A percentile compares a stretch with the other conserved stretches of the same genome.
phyloP scores from a whole-genome alignment of 331 rosid species.

The Pyracantha coccinea region DNA sequence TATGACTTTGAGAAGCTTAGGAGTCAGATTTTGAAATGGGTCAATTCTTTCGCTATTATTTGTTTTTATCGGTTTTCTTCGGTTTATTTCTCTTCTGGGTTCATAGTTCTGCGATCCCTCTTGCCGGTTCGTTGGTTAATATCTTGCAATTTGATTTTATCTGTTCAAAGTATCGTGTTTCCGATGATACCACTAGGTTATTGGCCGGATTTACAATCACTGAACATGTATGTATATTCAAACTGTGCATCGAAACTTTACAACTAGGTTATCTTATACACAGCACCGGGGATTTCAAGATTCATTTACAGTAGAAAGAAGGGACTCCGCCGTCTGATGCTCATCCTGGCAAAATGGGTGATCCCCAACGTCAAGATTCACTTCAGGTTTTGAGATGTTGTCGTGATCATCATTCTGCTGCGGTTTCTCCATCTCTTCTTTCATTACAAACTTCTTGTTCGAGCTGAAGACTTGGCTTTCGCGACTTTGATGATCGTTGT shows the following conservation, averaged over 20 bases:
- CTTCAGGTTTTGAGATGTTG: neutral
- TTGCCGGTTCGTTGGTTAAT: neutral
- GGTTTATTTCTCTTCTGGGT: no score
- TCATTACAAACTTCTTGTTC: neutral
- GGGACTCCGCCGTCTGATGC: constrained; percentile 21
- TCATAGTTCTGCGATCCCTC: neutral
- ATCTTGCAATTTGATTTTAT: neutral
- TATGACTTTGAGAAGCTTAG: constrained; percentile 41
- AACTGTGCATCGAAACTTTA: neutral
- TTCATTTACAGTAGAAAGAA: constrained; percentile 29
- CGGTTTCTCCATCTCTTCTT: constrained; percentile 1
- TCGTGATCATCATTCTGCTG: constrained; percentile 3
- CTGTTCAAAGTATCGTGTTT: neutral
- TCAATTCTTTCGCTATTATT: constrained; percentile 27
- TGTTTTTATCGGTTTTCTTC: neutral
- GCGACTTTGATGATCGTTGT: constrained; percentile 5
- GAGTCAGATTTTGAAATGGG: constrained; percentile 28
- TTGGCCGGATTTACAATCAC: neutral
- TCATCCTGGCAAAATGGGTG: constrained; percentile 43
- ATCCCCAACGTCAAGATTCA: constrained; percentile 2
- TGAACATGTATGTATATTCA: neutral
- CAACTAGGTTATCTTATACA: neutral
- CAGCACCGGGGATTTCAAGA: neutral
- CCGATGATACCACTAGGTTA: no score
- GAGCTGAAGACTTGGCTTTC: neutral